Evolutionary conservation across 768 basidiomycete genomes (phyloP).

Genomic region (Strobilomyces dryophilus): DNA sequence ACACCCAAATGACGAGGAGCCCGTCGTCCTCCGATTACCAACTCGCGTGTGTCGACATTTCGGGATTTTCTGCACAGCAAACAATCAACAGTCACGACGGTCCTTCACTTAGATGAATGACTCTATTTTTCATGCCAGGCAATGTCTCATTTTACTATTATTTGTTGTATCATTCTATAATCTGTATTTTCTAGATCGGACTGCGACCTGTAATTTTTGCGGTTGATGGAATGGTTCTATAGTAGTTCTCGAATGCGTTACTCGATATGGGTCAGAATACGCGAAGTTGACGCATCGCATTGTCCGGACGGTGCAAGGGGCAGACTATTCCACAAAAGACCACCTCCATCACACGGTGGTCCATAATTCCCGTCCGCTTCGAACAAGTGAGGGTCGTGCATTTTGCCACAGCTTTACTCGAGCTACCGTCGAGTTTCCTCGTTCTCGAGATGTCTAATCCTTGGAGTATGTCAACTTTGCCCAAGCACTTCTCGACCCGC

Average conservation of each 20-base stretch:
- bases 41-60: constrained; percentile 25
- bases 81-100: constrained; percentile 15
- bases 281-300: not conserved
- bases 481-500: constrained; percentile 39
- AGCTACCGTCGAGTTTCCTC: constrained; percentile 38
- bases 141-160: not conserved
- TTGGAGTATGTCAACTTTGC: constrained; percentile 41
- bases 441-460: constrained; percentile 37
- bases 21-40: constrained; percentile 7
- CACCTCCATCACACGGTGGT: constrained; percentile 13
- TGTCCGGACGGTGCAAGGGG: not conserved
- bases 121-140: not conserved
- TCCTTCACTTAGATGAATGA: constrained; percentile 5
- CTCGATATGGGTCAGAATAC: not conserved
- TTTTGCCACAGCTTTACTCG: constrained; percentile 1
- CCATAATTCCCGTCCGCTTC: not conserved
- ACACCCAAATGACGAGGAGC: not conserved
- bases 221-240: constrained; percentile 2
- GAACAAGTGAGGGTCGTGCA: not conserved
- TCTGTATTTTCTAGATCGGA: constrained; percentile 5
- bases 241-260: constrained; percentile 6
- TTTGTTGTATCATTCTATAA: constrained; percentile 5
- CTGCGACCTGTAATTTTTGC: constrained; percentile 6
- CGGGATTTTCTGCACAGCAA: constrained; percentile 38
- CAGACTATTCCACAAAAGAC: constrained; percentile 19